Base-by-base conservation (phyloP, 2,329 filamentous ascomycete genomes). In the Talaromyces pinophilus region DNA sequence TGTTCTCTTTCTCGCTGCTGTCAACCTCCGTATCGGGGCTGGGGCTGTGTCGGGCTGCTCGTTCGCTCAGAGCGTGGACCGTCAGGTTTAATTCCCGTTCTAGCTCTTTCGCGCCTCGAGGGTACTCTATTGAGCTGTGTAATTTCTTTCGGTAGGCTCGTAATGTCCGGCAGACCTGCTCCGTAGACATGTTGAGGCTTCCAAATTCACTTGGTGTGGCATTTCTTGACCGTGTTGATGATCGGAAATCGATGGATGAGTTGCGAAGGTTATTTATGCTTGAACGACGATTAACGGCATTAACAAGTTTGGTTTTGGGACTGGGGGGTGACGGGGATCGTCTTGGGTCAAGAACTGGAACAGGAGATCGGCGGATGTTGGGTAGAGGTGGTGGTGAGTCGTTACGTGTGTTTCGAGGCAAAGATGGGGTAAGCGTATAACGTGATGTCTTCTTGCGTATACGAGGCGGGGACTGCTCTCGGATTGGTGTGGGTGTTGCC, bases 141-240 rank as follows among this genome's bases (percentile, higher is more conserved):
- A 88, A 79, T 67, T 86, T 86, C 73, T 87, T 88, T 19, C 86
- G 81, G 71, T 88, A 89, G 0, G 83, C 82, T 55, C 83, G 82
- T 3, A 89, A 77, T 6, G 83, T 85, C 44, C 85, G 82, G 71
- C 84, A 85, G 1, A 88, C 77, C 65, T 85, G 84, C 67, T 88
- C 86, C 0, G 85, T 88, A 1, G 83, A 83, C 68, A 79, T 78
- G 10, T 82, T 80, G 11, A 86, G 69, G 42, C 80, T 82, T 30
- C 82, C 82, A 67, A 82, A 81, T 30, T 84, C 81, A 61, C 73
- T 79, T 11, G 52, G 55, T 22, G 42, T 55, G 8, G 72, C 70
- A 44, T 68, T 69, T 69, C 83, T 84, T 2, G 79, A 75, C 17
- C 83, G 81, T 35, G 60, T 50, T 25, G 66, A 65, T 19, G 59